phyloP scores from a whole-genome alignment of 768 basidiomycete species.

The Tricholomella constricta region DNA sequence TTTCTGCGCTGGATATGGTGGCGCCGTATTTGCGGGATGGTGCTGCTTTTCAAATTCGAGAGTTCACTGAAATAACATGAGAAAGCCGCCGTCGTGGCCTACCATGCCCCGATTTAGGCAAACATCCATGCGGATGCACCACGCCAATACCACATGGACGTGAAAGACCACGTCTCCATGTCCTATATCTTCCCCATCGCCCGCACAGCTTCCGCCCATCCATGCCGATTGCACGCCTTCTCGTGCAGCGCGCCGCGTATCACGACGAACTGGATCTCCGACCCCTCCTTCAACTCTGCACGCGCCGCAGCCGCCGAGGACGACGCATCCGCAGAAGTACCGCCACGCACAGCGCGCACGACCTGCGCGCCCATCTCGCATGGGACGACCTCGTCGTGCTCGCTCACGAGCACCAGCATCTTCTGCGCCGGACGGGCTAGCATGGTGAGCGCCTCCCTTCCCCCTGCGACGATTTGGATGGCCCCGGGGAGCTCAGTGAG shows the following conservation, averaged over 20 bases:
- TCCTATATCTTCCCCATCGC: neutral
- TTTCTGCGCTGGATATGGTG: too few relatives aligned
- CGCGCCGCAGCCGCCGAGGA: neutral
- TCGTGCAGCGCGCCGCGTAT: slow-evolving; percentile 21
- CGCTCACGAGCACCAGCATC: slow-evolving; percentile 41
- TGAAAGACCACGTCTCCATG: too few relatives aligned
- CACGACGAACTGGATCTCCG: neutral
- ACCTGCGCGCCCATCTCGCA: slow-evolving; percentile 36
- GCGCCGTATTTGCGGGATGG: too few relatives aligned
- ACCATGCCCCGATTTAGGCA: too few relatives aligned
- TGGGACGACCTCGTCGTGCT: slow-evolving; percentile 50
- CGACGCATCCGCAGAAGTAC: slow-evolving; percentile 19
- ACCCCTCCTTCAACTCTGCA: neutral
- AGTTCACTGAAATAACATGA: too few relatives aligned
- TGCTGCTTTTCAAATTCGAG: too few relatives aligned
- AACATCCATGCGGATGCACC: too few relatives aligned
- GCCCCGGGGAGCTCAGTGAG: neutral
- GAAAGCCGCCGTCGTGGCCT: too few relatives aligned
- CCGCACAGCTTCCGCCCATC: slow-evolving; percentile 18
- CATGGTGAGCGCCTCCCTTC: neutral
- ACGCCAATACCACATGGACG: too few relatives aligned
- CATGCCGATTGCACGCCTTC: slow-evolving; percentile 19
- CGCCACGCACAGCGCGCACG: too few relatives aligned
- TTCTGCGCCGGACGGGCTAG: slow-evolving; percentile 19
- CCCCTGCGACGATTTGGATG: too few relatives aligned